Evolutionary conservation across 1,284 basidiomycete genomes (phyloP).

Genomic region (Boletus smithii): DNA sequence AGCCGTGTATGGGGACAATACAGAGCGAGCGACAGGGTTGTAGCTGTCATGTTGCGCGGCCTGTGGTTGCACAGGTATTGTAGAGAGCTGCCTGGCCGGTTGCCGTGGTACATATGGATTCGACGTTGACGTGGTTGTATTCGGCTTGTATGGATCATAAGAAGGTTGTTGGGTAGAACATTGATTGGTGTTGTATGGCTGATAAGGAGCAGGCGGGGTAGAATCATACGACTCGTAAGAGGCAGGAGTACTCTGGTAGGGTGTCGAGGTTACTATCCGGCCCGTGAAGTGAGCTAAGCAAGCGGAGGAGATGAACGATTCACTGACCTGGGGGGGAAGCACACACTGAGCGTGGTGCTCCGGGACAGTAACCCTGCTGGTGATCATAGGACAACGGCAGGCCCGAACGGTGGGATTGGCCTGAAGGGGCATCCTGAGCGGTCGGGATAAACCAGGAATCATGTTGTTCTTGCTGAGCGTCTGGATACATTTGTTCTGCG

Average conservation of each 20-base stretch:
- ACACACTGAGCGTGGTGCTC: slow-evolving; percentile 18
- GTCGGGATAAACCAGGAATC: slow-evolving; percentile 33
- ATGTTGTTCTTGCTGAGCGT: slow-evolving; percentile 24
- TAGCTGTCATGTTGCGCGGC: slow-evolving; percentile 12
- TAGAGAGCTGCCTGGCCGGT: slow-evolving; percentile 16
- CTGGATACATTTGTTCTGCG: slow-evolving; percentile 32
- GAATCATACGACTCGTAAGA: slow-evolving; percentile 23
- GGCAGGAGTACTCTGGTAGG: slow-evolving; percentile 10
- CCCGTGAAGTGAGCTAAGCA: slow-evolving; percentile 8
- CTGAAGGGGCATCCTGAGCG: slow-evolving; percentile 16
- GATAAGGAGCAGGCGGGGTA: slow-evolving; percentile 12
- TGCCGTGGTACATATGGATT: slow-evolving; percentile 15
- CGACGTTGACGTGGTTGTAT: slow-evolving; percentile 21
- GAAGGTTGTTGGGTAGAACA: slow-evolving; percentile 15
- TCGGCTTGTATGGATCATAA: slow-evolving; percentile 36
- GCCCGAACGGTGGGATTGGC: slow-evolving; percentile 15
- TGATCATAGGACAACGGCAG: slow-evolving; percentile 23
- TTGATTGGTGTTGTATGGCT: slow-evolving; percentile 16
- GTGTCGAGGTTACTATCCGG: slow-evolving; percentile 14
- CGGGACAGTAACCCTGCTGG: slow-evolving; percentile 30
- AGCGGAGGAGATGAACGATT: not conserved
- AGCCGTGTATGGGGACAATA: slow-evolving; percentile 23
- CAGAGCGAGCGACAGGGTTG: slow-evolving; percentile 18
- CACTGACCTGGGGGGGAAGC: slow-evolving; percentile 27
- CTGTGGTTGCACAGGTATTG: slow-evolving; percentile 20